Conservation (phyloP, 2,329 filamentous ascomycete species). For the Lachnellula willkommii region DNA sequence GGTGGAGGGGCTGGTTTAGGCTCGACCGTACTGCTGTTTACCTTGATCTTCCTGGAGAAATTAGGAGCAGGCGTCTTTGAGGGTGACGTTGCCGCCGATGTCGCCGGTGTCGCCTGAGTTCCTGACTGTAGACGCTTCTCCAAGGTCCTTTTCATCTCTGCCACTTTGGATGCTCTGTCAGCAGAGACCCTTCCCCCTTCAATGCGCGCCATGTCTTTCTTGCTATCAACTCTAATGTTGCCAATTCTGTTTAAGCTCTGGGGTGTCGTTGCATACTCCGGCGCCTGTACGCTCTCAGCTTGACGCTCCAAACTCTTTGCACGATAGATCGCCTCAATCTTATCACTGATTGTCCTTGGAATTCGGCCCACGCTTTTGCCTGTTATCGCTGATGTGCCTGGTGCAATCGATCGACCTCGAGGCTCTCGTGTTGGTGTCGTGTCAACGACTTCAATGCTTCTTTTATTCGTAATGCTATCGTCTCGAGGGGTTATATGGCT, state of each 20-base stretch:
- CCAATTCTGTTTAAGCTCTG: background rate
- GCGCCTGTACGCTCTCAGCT: background rate
- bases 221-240: background rate
- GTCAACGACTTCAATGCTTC: background rate
- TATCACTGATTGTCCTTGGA: constrained; percentile 16
- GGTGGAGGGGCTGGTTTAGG: background rate
- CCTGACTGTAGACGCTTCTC: constrained; percentile 11
- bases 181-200: background rate
- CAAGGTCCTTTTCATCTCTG: constrained; percentile 24
- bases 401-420: background rate
- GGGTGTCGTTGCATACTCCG: background rate
- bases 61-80: background rate
- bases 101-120: background rate
- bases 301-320: constrained; percentile 19
- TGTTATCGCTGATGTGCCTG: background rate
- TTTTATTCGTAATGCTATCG: background rate
- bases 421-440: background rate
- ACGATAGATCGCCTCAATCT: constrained; percentile 22
- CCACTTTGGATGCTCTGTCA: constrained; percentile 13
- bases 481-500: background rate
- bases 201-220: background rate
- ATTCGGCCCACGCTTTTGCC: background rate
- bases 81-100: background rate
- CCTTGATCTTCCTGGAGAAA: background rate
- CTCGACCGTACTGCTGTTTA: background rate